Evolutionary conservation across 2,329 filamentous ascomycete genomes (phyloP).

Genomic region (Trichoderma sp.): DNA sequence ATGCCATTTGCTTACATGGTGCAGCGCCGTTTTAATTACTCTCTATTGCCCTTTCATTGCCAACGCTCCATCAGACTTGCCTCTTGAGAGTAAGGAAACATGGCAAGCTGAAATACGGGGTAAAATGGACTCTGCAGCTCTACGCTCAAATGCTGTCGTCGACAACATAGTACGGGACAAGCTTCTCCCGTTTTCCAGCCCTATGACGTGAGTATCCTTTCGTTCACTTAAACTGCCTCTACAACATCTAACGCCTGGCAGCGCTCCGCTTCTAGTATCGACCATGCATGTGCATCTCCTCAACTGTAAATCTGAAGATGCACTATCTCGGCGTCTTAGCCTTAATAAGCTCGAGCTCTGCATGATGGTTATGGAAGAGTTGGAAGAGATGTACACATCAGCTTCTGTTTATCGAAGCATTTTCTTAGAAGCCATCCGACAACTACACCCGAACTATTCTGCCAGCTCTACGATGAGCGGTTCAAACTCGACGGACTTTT

Average conservation of each 20-base stretch:
- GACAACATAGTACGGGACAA: slow-evolving; percentile 7
- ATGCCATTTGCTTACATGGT: background rate
- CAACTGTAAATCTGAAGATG: slow-evolving; percentile 11
- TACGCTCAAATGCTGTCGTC: background rate
- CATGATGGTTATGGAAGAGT: slow-evolving; percentile 11
- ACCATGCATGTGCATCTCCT: slow-evolving; percentile 15
- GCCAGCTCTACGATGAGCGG: background rate
- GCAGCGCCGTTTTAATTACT: slow-evolving; percentile 1
- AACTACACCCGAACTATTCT: slow-evolving; percentile 2
- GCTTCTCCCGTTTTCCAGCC: background rate
- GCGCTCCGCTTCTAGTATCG: background rate
- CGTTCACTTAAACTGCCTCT: background rate
- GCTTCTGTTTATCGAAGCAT: background rate
- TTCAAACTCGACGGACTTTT: background rate
- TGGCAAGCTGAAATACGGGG: background rate
- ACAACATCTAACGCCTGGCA: background rate
- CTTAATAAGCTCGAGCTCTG: slow-evolving; percentile 8
- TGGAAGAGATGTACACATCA: slow-evolving; percentile 8
- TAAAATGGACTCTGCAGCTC: slow-evolving; percentile 9
- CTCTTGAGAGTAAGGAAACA: background rate
- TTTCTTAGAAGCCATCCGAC: slow-evolving; percentile 7
- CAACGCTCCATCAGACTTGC: background rate
- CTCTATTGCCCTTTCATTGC: slow-evolving; percentile 6
- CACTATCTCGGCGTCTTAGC: slow-evolving; percentile 3
- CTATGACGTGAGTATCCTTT: slow-evolving; percentile 11